Base-by-base conservation (phyloP, 306 rosid species). In the Fragaria vesca region DNA sequence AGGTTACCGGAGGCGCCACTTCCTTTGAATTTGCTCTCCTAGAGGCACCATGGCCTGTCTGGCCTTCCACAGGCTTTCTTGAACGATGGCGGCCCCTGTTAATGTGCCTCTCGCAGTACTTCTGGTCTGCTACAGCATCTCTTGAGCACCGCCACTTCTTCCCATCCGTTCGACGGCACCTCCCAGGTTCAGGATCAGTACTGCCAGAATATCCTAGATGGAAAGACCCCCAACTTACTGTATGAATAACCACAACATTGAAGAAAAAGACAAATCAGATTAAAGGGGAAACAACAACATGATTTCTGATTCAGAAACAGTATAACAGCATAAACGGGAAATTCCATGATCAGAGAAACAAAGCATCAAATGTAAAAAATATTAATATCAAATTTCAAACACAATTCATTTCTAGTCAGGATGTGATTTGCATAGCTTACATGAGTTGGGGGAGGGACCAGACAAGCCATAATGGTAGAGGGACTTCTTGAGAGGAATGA, bases 31-130 rank as follows among this genome's bases (percentile, higher is more conserved):
- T 80, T 24, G 76, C 66, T 72, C 77, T 68, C 80, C 83, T 84
- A 58, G 88, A 40, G 79, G 77, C 87, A 18, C 85, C 85, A 20
- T 82, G 87, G 88, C 88, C 90, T 75, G 88, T 78, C 74, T 85
- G 87, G 86, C 87, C 85, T 87, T 87, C 91, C 91, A 87, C 91
- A 87, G 86, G 91, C 91, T 85, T 87, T 85, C 91, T 87, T 87
- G 91, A 88, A 88, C 89, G 89, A 81, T 85, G 89, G 81, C 89
- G 89, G 82, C 91, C 91, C 78, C 89, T 77, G 82, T 88, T 85
- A n/a, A 88, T 83, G 66, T 85, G 91, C 76, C 89, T 80, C 71
- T 88, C 89, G 69, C 91, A 88, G 79, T 88, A 88, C 80, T 88
- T 88, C 83, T 88, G 89, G 54, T 88, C 91, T 12, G 77, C 82